A percentile compares a stretch with the other conserved stretches of the same genome.
Conservation (phyloP, 2,329 filamentous ascomycete genomes). For the Diplodia intermedia region DNA sequence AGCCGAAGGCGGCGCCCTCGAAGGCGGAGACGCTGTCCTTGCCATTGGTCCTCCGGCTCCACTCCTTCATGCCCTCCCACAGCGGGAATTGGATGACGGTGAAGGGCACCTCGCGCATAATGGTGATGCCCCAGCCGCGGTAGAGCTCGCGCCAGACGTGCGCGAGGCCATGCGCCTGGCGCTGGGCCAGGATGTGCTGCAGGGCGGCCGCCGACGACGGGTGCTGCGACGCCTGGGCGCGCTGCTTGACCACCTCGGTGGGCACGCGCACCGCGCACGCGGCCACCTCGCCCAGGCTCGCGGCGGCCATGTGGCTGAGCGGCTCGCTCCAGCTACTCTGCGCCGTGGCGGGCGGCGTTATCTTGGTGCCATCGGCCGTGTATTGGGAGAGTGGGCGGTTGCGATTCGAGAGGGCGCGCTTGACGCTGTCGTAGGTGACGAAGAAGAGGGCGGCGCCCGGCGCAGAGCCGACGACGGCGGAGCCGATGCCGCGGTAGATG, state of each 20-base stretch:
- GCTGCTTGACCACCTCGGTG: conserved; percentile 96
- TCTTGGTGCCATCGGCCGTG: conserved; percentile 32
- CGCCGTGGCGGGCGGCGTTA: conserved; percentile 2
- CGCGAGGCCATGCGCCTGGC: conserved; percentile 49
- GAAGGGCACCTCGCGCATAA: conserved; percentile 95
- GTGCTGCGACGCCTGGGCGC: conserved; percentile 87
- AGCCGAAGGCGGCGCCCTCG: conserved; percentile 87
- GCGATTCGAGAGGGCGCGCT: conserved; percentile 40
- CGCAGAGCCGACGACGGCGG: conserved; percentile 86
- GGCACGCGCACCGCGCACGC: conserved; percentile 92
- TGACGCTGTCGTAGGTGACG: conserved; percentile 85
- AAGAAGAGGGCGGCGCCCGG: conserved; percentile 97
- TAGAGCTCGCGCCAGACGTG: conserved; percentile 85
- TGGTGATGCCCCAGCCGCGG: conserved; percentile 88
- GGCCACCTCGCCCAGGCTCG: conserved; percentile 84
- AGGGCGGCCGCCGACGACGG: conserved; percentile 73
- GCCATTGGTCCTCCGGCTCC: conserved; percentile 54
- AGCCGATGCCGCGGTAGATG: conserved; percentile 92
- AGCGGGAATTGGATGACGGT: conserved; percentile 97
- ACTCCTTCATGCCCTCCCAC: conserved; percentile 90
- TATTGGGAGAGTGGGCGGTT: conserved; percentile 6
- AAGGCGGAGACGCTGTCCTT: conserved; percentile 67
- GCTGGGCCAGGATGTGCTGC: conserved; percentile 65
- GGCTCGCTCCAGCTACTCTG: conserved; percentile 40
- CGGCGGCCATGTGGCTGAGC: conserved; percentile 78